These are phyloP conservation scores for Penicillium sp. DNA, from an alignment of 2,329 filamentous ascomycete genomes.

Conservation along the genomic window DNA sequence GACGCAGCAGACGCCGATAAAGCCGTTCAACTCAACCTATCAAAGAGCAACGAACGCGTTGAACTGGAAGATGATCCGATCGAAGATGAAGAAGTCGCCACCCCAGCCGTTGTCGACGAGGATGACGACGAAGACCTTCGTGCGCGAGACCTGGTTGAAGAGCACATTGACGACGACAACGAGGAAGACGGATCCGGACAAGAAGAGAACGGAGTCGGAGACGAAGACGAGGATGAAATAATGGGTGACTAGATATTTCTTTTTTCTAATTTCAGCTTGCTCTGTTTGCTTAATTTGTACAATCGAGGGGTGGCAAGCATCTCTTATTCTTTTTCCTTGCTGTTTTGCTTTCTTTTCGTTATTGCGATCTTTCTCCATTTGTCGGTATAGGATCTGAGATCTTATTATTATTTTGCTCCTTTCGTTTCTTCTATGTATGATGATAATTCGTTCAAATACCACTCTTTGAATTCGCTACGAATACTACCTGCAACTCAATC, in stretches of 20 bases:
- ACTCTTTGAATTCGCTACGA: neutral
- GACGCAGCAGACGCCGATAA: constrained; percentile 29
- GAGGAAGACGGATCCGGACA: constrained; percentile 23
- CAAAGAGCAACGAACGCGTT: constrained; percentile 40
- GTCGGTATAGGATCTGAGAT: neutral
- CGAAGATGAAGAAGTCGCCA: constrained; percentile 33
- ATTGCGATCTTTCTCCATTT: constrained; percentile 5
- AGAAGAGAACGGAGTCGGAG: neutral
- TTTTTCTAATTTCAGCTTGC: constrained; percentile 8
- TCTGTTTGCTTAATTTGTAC: constrained; percentile 12
- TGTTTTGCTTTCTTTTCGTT: neutral
- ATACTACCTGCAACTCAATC: too few species aligned
- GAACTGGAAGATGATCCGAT: constrained; percentile 39
- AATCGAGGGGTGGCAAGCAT: neutral
- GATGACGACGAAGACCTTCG: constrained; percentile 43
- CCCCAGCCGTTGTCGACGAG: constrained; percentile 26
- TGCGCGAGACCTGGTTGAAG: constrained; percentile 32
- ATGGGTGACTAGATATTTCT: constrained; percentile 36
- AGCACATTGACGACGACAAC: constrained; percentile 17
- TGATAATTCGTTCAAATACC: neutral
- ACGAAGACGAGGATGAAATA: constrained; percentile 32
- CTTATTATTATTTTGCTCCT: neutral
- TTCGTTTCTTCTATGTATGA: constrained; percentile 4
- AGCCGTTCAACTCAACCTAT: constrained; percentile 19
- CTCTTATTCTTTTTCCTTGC: neutral